Base-by-base conservation (phyloP, 768 basidiomycete species). In the Daedaleopsis sinensis region DNA sequence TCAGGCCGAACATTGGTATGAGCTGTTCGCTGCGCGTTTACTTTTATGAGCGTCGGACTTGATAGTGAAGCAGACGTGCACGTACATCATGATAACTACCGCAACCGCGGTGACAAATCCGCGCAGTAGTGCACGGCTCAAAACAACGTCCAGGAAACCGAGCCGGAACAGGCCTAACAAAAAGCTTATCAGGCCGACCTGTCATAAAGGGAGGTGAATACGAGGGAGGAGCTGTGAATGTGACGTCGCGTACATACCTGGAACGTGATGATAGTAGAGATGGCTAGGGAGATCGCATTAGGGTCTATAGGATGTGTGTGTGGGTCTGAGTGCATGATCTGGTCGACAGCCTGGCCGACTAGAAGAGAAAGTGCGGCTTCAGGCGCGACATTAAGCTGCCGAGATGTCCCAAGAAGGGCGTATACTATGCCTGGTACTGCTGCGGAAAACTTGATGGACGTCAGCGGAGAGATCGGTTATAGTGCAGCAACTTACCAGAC, bases 91-190 rank as follows among this genome's bases (percentile, higher is more conserved):
- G 68, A 98, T 96, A 46, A 98, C 88, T 8, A 90, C 82, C 1
- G 90, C 92, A 27, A 95, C 82, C 16, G 94, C 93, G 1, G 88
- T 87, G 48, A 96, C 84, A 71, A 96, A 96, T 3, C 95, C 95
- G 32, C 92, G 84, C 57, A 96, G 80, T 15, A 96, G 80, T 4
- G 94, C 93, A 55, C 94, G 87, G 67, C 92, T 94, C 32, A 98
- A 82, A 6, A 96, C 91, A 13, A 96, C 95, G 71, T 98, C 96
- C 55, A 96, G 85, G 74, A 96, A 96, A 2, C 95, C 94, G 11
- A 98, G 79, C 24, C 94, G 83, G 71, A 96, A 88, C 67, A 96
- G 84, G 3, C 96, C 96, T 35, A 97, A 81, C 24, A 91, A 72
- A 61, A 93, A 94, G 1, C 93, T 89, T 65, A 97, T 89, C 36